Conservation (phyloP, 495 filamentous ascomycete species). For the Neurospora sp. region DNA sequence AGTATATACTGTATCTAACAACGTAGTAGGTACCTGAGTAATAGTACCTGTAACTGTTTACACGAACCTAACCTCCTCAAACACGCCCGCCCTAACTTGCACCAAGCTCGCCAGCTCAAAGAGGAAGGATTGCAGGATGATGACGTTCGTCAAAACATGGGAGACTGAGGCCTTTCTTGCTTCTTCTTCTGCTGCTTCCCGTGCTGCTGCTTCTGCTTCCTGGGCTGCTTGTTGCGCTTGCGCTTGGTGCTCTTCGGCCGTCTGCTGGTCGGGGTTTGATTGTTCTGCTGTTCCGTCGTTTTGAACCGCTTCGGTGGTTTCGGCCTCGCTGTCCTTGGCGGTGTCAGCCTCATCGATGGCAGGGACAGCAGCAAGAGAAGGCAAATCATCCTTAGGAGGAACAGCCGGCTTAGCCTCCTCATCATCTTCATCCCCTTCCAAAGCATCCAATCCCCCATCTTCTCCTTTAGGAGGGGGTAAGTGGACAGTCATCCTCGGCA, state of each 20-base stretch:
- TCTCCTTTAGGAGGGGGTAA: constrained; percentile 17
- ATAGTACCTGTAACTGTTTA: neutral
- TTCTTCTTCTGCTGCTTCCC: constrained; percentile 31
- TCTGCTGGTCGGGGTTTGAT: constrained; percentile 4
- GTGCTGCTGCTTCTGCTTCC: constrained; percentile 3
- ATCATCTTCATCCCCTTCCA: neutral
- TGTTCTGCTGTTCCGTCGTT: neutral
- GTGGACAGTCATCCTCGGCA: constrained; percentile 18
- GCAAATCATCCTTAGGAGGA: neutral
- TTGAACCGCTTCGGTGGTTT: neutral
- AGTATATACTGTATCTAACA: neutral
- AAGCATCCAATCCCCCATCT: constrained; percentile 29
- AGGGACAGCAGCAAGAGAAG: neutral
- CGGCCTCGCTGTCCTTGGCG: neutral
- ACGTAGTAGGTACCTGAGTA: neutral
- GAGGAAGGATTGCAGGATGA: constrained; percentile 73
- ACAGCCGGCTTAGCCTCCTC: neutral
- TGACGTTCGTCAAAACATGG: constrained; percentile 74
- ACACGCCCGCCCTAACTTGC: constrained; percentile 74
- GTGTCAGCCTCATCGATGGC: neutral
- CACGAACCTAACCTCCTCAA: constrained; percentile 67
- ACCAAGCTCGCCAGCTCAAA: constrained; percentile 80
- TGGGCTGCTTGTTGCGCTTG: too few species aligned
- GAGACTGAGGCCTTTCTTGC: constrained; percentile 50
- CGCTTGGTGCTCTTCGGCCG: too few species aligned